Conservation (phyloP, 306 rosid genomes). For the Aeschynomene evenia region DNA sequence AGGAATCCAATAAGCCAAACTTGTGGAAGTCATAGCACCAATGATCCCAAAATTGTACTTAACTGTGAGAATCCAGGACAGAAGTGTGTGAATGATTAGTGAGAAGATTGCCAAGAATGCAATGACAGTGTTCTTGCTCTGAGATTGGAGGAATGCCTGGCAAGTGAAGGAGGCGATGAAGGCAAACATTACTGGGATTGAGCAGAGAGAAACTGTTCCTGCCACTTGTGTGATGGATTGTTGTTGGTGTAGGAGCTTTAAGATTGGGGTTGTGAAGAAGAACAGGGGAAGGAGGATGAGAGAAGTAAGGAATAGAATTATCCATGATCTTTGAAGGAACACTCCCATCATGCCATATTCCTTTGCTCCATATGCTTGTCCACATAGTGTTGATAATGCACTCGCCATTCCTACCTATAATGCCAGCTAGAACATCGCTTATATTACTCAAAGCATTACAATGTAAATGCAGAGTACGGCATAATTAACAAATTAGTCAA, state of each 20-base stretch:
- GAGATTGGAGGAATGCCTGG: constrained; percentile 49
- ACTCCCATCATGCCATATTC: constrained; percentile 51
- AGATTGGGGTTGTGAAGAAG: constrained; percentile 44
- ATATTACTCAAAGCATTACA: too few species aligned
- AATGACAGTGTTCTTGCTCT: constrained; percentile 48
- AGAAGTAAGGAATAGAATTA: constrained; percentile 24
- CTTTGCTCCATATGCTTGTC: constrained; percentile 60
- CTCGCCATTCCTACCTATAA: constrained; percentile 46
- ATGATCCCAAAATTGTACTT: constrained; percentile 31
- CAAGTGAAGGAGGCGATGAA: constrained; percentile 36
- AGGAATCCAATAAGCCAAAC: constrained; percentile 41
- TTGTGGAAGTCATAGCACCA: constrained; percentile 44
- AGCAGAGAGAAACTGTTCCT: constrained; percentile 39
- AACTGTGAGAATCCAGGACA: constrained; percentile 43
- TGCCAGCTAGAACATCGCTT: too few species aligned
- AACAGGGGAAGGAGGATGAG: constrained; percentile 36
- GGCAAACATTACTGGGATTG: constrained; percentile 30
- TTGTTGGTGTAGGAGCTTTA: constrained; percentile 30
- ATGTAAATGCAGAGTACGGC: too few species aligned
- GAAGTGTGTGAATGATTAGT: constrained; percentile 13
- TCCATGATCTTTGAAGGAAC: constrained; percentile 59
- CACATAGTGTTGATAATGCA: constrained; percentile 55
- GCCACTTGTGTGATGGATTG: constrained; percentile 30
- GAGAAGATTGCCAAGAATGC: constrained; percentile 42
- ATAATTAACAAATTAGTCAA: too few species aligned